Base-by-base conservation (phyloP, 257 asterid genomes). In the Solanum medicagineum region DNA sequence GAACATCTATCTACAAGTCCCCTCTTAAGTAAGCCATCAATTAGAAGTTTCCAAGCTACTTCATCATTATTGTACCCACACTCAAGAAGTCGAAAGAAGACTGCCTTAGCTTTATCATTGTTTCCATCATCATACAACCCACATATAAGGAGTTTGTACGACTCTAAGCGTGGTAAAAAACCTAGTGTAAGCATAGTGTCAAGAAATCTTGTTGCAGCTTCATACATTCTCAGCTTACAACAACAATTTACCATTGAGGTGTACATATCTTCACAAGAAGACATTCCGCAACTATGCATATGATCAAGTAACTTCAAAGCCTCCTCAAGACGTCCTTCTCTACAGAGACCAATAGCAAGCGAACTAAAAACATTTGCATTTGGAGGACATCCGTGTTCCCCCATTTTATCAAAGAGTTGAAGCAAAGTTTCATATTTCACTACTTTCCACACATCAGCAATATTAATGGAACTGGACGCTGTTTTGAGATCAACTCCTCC, bases 31-130 rank as follows among this genome's bases (percentile, higher is more conserved):
- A 93, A 85, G 73, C 97, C 97, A 86, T 94, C 97, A 86, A 94
- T 88, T 86, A 93, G 89, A 88, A 94, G 87, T 85, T 90, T 93
- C 97, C 98, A 94, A 71, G 91, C 96, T 68, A 93, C 88, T 84
- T 94, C 95, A 88, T 93, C 97, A 83, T 90, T 86, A 89, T 94
- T 94, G 89, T 90, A 94, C 77, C 93, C 98, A 88, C 88, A 71
- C 10, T 87, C 88, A 87, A 94, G 91, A 77, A 94, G 88, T 91
- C 40, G 84, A 71, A 84, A 85, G 80, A 94, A 93, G 86, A 84
- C 86, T 75, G 56, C 83, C 86, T 89, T 90, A 57, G 96, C 97
- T 88, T 87, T 87, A 68, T 87, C 93, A 80, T 80, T 87, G 80
- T 80, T 81, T 57, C 95, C 95, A 54, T 87, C 89, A 29, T 86